Evolutionary conservation across 2,329 filamentous ascomycete species (phyloP).

Genomic region (Amylocarpus encephaloides): DNA sequence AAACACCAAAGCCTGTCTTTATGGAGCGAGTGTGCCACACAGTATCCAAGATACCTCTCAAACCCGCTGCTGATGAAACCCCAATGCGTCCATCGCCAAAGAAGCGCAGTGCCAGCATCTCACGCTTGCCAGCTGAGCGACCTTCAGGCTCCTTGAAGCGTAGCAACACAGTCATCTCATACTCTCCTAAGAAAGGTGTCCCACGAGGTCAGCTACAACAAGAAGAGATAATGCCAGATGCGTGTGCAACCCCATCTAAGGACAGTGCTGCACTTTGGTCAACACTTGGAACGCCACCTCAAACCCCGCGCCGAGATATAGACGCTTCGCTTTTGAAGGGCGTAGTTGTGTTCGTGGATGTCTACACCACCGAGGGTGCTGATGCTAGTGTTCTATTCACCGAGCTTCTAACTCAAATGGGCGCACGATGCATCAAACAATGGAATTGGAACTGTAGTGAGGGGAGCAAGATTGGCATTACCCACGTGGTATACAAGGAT

Average conservation of each 20-base stretch:
- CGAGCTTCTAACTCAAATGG: constrained; percentile 73
- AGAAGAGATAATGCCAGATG: constrained; percentile 14
- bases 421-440: constrained; percentile 68
- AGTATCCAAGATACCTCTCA: constrained; percentile 70
- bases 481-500: constrained; percentile 87
- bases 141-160: constrained; percentile 37
- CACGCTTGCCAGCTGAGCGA: constrained; percentile 36
- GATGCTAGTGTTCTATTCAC: constrained; percentile 78
- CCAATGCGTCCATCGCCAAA: constrained; percentile 34
- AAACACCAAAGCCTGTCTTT: constrained; percentile 26
- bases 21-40: constrained; percentile 53
- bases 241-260: constrained; percentile 34
- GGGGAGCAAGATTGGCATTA: constrained; percentile 61
- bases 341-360: constrained; percentile 75
- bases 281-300: constrained; percentile 47
- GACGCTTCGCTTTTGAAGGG: constrained; percentile 55
- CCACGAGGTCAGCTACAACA: constrained; percentile 3
- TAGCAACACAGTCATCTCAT: constrained; percentile 48
- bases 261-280: constrained; percentile 48
- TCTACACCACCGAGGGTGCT: constrained; percentile 73
- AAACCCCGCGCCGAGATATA: constrained; percentile 49
- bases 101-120: constrained; percentile 39
- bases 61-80: constrained; percentile 51
- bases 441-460: constrained; percentile 61
- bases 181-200: constrained; percentile 43